phyloP scores from a whole-genome alignment of 2,329 filamentous ascomycete species.

The Alternaria burnsii region DNA sequence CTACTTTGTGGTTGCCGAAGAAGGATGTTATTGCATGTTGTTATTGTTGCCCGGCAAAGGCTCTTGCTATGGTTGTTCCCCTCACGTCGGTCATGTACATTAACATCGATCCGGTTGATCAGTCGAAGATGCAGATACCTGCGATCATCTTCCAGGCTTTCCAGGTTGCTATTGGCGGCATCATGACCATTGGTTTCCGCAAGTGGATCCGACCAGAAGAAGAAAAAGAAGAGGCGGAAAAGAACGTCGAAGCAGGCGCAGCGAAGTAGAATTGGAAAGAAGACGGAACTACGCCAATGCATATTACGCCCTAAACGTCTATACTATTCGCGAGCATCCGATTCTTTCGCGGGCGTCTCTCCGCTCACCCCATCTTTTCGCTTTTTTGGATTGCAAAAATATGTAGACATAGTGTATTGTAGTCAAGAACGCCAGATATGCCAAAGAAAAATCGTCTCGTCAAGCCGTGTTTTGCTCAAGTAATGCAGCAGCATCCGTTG shows the following conservation, averaged over 20 bases:
- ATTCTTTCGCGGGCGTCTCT: not conserved
- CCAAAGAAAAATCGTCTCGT: not conserved
- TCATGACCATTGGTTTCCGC: conserved; percentile 54
- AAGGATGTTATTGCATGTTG: conserved; percentile 74
- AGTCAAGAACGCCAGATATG: conserved; percentile 14
- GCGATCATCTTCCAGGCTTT: conserved; percentile 65
- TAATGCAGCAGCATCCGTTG: conserved; percentile 43
- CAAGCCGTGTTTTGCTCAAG: not conserved
- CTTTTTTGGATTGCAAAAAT: not conserved
- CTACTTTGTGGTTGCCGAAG: conserved; percentile 63
- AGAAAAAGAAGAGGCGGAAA: conserved; percentile 51
- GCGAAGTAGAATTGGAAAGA: conserved; percentile 6
- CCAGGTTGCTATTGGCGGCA: conserved; percentile 54
- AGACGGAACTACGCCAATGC: not conserved
- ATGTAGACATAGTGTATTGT: conserved; percentile 8
- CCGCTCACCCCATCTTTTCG: not conserved
- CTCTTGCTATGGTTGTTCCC: conserved; percentile 74
- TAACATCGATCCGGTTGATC: conserved; percentile 62
- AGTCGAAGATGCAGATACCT: conserved; percentile 69
- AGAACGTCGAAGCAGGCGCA: conserved; percentile 21
- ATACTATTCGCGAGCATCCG: not conserved
- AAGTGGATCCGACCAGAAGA: conserved; percentile 63
- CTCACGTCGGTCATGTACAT: conserved; percentile 73
- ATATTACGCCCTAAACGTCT: not conserved
- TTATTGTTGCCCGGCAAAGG: conserved; percentile 78